phyloP scores from a whole-genome alignment of 2,329 filamentous ascomycete genomes.

The Pseudogymnoascus sp. region DNA sequence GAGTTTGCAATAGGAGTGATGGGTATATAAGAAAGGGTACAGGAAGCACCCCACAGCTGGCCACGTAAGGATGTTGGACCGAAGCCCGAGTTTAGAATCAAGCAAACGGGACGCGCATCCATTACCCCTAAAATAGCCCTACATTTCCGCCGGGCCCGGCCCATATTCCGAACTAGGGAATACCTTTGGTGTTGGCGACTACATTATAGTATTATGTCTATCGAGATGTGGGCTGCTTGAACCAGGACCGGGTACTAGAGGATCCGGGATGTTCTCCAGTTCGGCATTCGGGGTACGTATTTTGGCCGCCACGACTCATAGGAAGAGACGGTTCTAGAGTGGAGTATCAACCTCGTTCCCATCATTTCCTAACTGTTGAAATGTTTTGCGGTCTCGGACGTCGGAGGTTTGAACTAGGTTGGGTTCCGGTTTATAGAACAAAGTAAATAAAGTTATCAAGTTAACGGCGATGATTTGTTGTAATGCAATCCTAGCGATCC shows the following conservation, averaged over 20 bases:
- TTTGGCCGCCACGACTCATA: neutral
- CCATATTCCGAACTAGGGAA: neutral
- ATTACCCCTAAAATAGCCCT: neutral
- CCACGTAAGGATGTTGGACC: neutral
- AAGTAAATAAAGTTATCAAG: neutral
- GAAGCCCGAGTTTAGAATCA: neutral
- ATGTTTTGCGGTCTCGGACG: neutral
- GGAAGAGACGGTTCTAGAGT: neutral
- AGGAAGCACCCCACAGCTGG: neutral
- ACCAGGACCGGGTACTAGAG: neutral
- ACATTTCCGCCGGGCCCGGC: neutral
- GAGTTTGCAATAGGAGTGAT: neutral
- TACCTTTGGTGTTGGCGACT: neutral
- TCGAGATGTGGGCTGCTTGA: neutral
- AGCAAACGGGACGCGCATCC: neutral
- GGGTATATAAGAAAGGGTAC: neutral
- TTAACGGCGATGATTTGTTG: neutral
- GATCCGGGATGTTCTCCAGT: neutral
- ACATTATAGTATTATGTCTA: neutral
- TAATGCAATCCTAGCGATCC: neutral
- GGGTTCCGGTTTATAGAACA: neutral
- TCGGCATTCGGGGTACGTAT: neutral
- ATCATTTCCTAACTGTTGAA: neutral
- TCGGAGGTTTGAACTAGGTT: neutral
- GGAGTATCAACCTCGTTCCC: neutral